Evolutionary conservation across 257 asterid genomes (phyloP).

Genomic region (Linderniella brevidens): DNA sequence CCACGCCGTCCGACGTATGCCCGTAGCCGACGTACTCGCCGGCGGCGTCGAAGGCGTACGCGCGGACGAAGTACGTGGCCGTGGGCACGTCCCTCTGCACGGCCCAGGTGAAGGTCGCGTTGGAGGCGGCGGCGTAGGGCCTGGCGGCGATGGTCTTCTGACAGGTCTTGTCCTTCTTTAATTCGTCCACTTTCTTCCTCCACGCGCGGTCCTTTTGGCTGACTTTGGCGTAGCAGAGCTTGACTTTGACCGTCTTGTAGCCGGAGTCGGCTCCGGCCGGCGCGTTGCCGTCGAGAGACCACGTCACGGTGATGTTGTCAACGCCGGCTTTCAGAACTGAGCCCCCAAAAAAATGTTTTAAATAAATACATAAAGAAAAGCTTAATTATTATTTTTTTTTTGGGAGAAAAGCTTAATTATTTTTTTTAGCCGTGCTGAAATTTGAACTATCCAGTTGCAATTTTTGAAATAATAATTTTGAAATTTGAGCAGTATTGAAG

Average conservation of each 20-base stretch:
- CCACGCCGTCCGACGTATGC: conserved; percentile 34
- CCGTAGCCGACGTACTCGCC: conserved; percentile 37
- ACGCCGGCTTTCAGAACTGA: conserved; percentile 41
- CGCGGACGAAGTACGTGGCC: conserved; percentile 56
- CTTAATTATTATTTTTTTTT: no score
- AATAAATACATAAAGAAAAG: no score
- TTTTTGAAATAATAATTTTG: no score
- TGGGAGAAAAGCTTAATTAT: no score
- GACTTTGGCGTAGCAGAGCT: conserved; percentile 54
- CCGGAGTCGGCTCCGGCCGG: conserved; percentile 23
- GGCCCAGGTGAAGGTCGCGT: conserved; percentile 25
- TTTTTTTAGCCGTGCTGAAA: no score
- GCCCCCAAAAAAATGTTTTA: no score
- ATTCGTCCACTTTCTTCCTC: conserved; percentile 43
- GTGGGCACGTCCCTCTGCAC: conserved; percentile 32
- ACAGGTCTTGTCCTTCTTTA: conserved; percentile 58
- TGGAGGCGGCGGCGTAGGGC: conserved; percentile 20
- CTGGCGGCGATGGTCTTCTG: conserved; percentile 25
- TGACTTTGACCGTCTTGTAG: conserved; percentile 26
- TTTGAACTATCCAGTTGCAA: no score
- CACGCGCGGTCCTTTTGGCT: conserved; percentile 70
- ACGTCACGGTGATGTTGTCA: conserved; percentile 26
- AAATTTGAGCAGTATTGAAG: no score
- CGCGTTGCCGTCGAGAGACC: conserved; percentile 25
- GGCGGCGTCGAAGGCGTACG: conserved; percentile 22